These are phyloP conservation scores for Diutina scorzettiae DNA, from an alignment of 1,139 yeast genomes.

Conservation along the genomic window DNA sequence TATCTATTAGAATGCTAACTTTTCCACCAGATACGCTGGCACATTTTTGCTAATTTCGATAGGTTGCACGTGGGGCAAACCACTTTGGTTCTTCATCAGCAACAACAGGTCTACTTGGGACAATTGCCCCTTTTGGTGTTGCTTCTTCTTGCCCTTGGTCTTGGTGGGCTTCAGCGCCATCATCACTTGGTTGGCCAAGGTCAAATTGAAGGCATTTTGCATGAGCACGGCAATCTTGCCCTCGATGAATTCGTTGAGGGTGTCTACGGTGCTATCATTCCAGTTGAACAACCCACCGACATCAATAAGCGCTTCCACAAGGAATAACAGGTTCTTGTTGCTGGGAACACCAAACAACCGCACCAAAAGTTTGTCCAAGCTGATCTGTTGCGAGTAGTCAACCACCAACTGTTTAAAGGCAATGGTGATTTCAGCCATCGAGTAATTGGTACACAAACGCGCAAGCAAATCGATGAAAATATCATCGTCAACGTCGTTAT, in stretches of 20 bases:
- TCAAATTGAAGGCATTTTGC: constrained; percentile 40
- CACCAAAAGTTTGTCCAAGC: constrained; percentile 2
- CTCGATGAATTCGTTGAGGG: constrained; percentile 32
- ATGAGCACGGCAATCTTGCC: constrained; percentile 38
- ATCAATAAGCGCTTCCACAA: constrained; percentile 54
- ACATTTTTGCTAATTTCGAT: constrained; percentile 1
- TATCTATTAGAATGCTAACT: constrained; percentile 4
- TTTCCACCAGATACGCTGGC: constrained; percentile 2
- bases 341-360: neutral
- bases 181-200: constrained; percentile 42
- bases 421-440: constrained; percentile 34
- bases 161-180: constrained; percentile 15
- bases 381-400: neutral
- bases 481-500: constrained; percentile 3
- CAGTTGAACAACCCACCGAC: constrained; percentile 64
- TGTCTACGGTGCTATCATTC: constrained; percentile 35
- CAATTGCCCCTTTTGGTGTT: constrained; percentile 8
- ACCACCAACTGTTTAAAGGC: constrained; percentile 11
- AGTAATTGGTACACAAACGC: constrained; percentile 52
- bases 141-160: constrained; percentile 13
- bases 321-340: constrained; percentile 34
- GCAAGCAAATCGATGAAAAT: constrained; percentile 38
- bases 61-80: neutral
- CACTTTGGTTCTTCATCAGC: neutral
- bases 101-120: constrained; percentile 2